phyloP scores from a whole-genome alignment of 805 yeast genomes.

The Isabelozyma rhagii region DNA sequence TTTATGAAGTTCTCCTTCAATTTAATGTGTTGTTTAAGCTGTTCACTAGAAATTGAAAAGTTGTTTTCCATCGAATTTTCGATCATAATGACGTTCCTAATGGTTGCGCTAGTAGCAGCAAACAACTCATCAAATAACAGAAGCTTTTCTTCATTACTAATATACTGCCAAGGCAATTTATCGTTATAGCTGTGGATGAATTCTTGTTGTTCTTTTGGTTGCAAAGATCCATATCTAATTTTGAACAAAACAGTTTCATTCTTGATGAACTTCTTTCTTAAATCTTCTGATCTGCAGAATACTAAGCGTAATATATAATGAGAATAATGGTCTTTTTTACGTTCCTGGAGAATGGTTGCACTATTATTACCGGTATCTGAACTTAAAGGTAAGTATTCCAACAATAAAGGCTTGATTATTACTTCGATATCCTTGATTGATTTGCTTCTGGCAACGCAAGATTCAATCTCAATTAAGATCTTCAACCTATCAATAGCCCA shows the following conservation, averaged over 20 bases:
- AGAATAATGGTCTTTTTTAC: slow-evolving; percentile 87
- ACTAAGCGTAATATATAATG: slow-evolving; percentile 87
- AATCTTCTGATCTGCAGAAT: slow-evolving; percentile 82
- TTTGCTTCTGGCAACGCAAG: slow-evolving; percentile 63
- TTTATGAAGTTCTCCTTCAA: slow-evolving; percentile 66
- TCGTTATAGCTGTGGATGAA: slow-evolving; percentile 57
- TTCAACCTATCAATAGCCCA: slow-evolving; percentile 95
- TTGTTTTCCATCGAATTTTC: slow-evolving; percentile 24
- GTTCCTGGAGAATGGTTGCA: slow-evolving; percentile 49
- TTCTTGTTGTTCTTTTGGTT: slow-evolving; percentile 61
- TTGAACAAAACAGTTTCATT: slow-evolving; percentile 75
- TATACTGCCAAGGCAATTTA: slow-evolving; percentile 71
- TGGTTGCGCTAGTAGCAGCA: slow-evolving; percentile 50
- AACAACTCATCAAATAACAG: slow-evolving; percentile 47
- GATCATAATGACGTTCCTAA: slow-evolving; percentile 33
- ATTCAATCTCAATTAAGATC: slow-evolving; percentile 80
- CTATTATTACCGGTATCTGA: slow-evolving; percentile 17
- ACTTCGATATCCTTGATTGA: slow-evolving; percentile 61
- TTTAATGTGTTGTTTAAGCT: slow-evolving; percentile 47
- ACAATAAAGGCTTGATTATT: slow-evolving; percentile 62
- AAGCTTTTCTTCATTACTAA: slow-evolving; percentile 57
- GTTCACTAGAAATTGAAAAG: slow-evolving; percentile 43
- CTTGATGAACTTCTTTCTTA: slow-evolving; percentile 72
- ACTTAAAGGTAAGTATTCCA: slow-evolving; percentile 62
- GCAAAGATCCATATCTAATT: slow-evolving; percentile 64